A percentile compares a stretch with the other conserved stretches of the same genome.
These are phyloP conservation scores for Penicillium sp. DNA, from an alignment of 2,329 filamentous ascomycete genomes.

Conservation along the genomic window DNA sequence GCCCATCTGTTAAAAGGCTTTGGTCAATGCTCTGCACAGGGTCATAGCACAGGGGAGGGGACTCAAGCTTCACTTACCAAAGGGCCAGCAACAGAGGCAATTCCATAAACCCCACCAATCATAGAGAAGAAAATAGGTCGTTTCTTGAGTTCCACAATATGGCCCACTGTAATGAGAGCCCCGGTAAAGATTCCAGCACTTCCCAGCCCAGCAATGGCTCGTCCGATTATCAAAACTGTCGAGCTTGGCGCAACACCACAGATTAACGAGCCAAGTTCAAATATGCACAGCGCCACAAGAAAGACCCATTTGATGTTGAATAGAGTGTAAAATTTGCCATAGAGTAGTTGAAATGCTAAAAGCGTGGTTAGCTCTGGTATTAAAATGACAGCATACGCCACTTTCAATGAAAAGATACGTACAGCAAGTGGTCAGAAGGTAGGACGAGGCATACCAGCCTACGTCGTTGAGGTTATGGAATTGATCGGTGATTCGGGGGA, in stretches of 20 bases:
- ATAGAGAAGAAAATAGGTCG: conserved; percentile 29
- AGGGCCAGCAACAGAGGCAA: neutral
- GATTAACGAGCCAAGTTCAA: conserved; percentile 35
- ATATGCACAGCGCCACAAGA: conserved; percentile 34
- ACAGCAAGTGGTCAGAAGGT: conserved; percentile 31
- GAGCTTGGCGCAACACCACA: conserved; percentile 33
- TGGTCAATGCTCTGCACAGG: neutral
- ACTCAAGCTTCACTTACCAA: neutral
- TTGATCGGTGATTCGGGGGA: neutral
- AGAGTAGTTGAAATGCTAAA: neutral
- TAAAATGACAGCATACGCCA: neutral
- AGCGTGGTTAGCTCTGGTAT: neutral
- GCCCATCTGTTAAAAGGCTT: conserved; percentile 19
- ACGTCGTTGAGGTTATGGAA: neutral
- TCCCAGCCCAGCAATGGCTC: conserved; percentile 36
- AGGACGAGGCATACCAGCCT: conserved; percentile 21
- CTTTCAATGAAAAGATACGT: neutral
- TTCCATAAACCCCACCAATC: neutral
- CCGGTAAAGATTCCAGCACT: conserved; percentile 33
- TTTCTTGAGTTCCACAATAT: conserved; percentile 28
- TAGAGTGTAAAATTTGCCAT: conserved; percentile 25
- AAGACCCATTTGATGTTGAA: conserved; percentile 37
- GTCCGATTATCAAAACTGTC: conserved; percentile 32
- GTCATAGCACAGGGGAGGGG: neutral
- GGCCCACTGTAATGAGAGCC: conserved; percentile 32